Conservation (phyloP, 2,329 filamentous ascomycete species). For the Talaromyces sp. region DNA sequence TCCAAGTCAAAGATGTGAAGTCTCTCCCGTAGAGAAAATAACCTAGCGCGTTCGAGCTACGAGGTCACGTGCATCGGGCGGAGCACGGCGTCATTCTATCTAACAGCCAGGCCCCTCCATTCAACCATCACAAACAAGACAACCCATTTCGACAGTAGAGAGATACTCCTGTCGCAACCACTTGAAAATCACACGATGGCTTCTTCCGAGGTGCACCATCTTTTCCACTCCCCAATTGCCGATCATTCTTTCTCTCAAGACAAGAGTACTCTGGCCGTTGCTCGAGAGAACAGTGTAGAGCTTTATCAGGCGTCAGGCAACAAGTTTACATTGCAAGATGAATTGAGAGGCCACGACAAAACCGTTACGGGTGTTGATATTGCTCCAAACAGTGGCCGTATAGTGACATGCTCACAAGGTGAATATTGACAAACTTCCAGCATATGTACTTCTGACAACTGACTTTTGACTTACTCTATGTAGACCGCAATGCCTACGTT, state of each 20-base stretch:
- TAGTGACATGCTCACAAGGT: conserved; percentile 97
- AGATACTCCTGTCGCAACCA: conserved; percentile 79
- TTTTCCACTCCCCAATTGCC: conserved; percentile 93
- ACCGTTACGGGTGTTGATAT: conserved; percentile 95
- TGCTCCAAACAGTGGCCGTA: conserved; percentile 81
- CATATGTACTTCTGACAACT: neutral
- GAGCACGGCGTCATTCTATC: conserved; percentile 1
- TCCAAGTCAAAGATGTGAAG: neutral
- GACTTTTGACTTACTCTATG: conserved; percentile 9
- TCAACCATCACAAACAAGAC: conserved; percentile 10
- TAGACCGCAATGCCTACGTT: conserved; percentile 94
- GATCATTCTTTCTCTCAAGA: conserved; percentile 98
- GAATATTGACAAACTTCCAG: conserved; percentile 5
- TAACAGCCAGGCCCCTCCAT: neutral
- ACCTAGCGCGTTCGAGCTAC: conserved; percentile 6
- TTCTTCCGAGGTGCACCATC: conserved; percentile 84
- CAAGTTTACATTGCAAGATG: conserved; percentile 78
- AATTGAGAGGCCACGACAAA: conserved; percentile 95
- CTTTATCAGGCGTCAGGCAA: conserved; percentile 71
- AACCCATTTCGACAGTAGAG: conserved; percentile 75
- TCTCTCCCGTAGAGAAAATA: neutral
- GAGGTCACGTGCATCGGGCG: neutral
- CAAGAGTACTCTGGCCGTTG: conserved; percentile 79
- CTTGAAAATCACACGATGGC: conserved; percentile 56
- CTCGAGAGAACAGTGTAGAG: conserved; percentile 83